Base-by-base conservation (phyloP, 2,329 filamentous ascomycete genomes). In the Talaromyces sp. region DNA sequence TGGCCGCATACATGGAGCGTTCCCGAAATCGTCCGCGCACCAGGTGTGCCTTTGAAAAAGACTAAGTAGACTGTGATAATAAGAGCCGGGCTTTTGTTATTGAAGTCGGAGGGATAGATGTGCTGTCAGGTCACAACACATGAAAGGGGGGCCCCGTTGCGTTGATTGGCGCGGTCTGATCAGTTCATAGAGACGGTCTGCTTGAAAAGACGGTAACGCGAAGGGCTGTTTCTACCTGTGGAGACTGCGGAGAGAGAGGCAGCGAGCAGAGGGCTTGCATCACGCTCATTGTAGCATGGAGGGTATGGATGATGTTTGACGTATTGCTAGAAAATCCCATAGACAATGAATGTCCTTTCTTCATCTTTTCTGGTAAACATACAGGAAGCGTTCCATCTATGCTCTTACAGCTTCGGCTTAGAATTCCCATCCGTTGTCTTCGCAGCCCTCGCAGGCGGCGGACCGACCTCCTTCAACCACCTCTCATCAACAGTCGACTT, bases 1-100 rank as follows among this genome's bases (percentile, higher is more conserved):
- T 96, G 91, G 91, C 84, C 87, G 1, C 84, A 82, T 25, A 67
- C 85, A 14, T 81, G 86, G 68, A 83, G 80, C 6, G 84, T 86
- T 65, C 85, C 86, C 5, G 77, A 82, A 58, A 77, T 88, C 16
- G 74, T 84, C 40, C 75, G 74, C 52, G 67, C 18, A 62, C 63
- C 62, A 31, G 28, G 16, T 11, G 46, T n/a, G 3, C 16, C 59
- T 5, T 57, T 40, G 40, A 63, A 60, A 46, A 63, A 63, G 57
- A 31, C n/a, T 16, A 18, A 57, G n/a, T 57, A 57, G 37, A n/a
- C 31, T 40, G 18, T 42, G 37, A 57, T 16, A 25, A n/a, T 57
- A 11, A 16, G 33, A 39, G 54, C 37, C 14, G 21, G 48, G 50
- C n/a, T 54, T 18, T 33, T 52, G 28, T 28, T 28, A 44, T 14